phyloP scores from a whole-genome alignment of 2,329 filamentous ascomycete species.

The Verruconis gallopava region DNA sequence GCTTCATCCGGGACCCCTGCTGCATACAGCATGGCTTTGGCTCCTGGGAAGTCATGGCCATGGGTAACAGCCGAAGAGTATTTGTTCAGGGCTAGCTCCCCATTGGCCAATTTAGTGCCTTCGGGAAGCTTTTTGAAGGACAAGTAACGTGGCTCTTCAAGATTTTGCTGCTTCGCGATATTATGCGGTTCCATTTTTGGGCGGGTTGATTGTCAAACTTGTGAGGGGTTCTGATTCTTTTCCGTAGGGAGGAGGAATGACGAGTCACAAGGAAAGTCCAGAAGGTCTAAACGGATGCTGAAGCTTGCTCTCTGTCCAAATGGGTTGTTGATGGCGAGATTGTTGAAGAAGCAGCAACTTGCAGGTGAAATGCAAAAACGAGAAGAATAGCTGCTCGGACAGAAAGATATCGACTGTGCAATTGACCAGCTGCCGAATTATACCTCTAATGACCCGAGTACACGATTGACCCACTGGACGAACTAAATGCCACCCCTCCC shows the following conservation, averaged over 20 bases:
- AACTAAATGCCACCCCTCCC: conserved; percentile 13
- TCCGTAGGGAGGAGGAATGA: no score
- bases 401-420: no score
- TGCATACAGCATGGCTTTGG: conserved; percentile 92
- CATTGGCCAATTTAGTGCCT: conserved; percentile 37
- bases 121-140: conserved; percentile 43
- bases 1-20: conserved; percentile 74
- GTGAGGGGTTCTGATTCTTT: no score
- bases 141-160: conserved; percentile 30
- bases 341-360: background rate
- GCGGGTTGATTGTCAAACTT: no score
- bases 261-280: no score
- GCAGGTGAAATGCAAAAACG: background rate
- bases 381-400: no score
- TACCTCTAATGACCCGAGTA: background rate
- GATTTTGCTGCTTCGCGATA: conserved; percentile 20
- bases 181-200: conserved; percentile 27
- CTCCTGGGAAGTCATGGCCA: conserved; percentile 81
- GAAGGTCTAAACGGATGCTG: no score
- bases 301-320: no score
- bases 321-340: no score
- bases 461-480: background rate
- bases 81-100: conserved; percentile 60
- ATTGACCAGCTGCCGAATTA: background rate
- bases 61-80: conserved; percentile 75